Base-by-base conservation (phyloP, 2,329 filamentous ascomycete genomes). In the Zymoseptoria passerinii region DNA sequence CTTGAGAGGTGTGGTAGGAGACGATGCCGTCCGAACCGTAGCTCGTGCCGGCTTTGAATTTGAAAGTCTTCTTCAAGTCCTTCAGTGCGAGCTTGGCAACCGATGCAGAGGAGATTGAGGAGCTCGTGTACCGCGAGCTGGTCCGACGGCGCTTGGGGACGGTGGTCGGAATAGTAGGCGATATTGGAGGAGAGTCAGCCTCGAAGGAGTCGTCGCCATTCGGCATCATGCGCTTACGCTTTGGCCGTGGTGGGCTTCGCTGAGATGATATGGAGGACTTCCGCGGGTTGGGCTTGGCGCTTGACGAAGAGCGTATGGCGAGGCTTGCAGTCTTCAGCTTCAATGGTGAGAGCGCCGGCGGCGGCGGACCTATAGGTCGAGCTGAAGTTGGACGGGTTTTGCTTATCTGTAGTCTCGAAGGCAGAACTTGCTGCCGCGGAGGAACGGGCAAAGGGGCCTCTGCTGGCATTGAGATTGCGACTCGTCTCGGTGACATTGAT, bases 21-120 rank as follows among this genome's bases (percentile, higher is more conserved):
- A 61, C 58, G 48, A 51, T 55, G n/a, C 57, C 61, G 2, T 61
- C 54, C 4, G 53, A 19, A 40, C 63, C 53, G 49, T 64, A 61
- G 16, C 50, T 48, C 1, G 55, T 62, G 2, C 66, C 56, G 7
- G 62, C 64, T 44, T 66, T 59, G 58, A 66, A 67, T n/a, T 60
- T 56, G 53, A 67, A 64, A 7, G 50, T 61, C 50, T 60, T 20
- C 19, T 50, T 48, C 54, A 48, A 8, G 8, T 54, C 23, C 13
- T 48, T 44, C 10, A 44, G 13, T 3, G 35, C 51, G 55, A n/a
- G 55, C 40, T 28, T 51, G 18, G 50, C 28, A 28, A 28, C 20
- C n/a, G 53, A 50, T 40, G 28, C 28, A 7, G 50, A 48, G 13
- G 28, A 44, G 18, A 51, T 8, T 16, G 28, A 28, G 6, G 29